These are phyloP conservation scores for Candida verbasci DNA, from an alignment of 805 yeast species.

Conservation along the genomic window DNA sequence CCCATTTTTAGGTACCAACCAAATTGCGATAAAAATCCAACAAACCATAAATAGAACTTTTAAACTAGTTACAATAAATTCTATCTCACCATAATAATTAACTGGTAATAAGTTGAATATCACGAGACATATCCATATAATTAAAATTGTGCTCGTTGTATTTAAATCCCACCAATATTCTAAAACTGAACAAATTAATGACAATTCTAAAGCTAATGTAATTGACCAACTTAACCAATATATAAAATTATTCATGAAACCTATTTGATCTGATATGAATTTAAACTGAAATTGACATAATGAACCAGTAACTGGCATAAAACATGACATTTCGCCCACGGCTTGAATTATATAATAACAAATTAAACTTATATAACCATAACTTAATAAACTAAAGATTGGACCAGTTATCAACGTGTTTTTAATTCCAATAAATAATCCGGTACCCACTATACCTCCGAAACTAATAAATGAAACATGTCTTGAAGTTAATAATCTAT, in stretches of 20 bases:
- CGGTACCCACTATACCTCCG: slow-evolving; percentile 22
- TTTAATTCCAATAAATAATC: slow-evolving; percentile 17
- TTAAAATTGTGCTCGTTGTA: slow-evolving; percentile 7
- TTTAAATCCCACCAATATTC: slow-evolving; percentile 11
- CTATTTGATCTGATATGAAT: slow-evolving; percentile 15
- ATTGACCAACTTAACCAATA: slow-evolving; percentile 24
- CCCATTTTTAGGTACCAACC: slow-evolving; percentile 32
- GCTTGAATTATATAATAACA: slow-evolving; percentile 17
- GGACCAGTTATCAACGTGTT: slow-evolving; percentile 14
- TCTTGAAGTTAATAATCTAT: slow-evolving; percentile 7
- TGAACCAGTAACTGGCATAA: slow-evolving; percentile 16
- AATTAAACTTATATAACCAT: slow-evolving; percentile 16
- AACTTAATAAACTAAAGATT: slow-evolving; percentile 14
- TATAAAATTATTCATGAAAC: slow-evolving; percentile 16
- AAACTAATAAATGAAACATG: slow-evolving; percentile 17
- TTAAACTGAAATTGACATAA: slow-evolving; percentile 16
- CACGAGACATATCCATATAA: slow-evolving; percentile 14
- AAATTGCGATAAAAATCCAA: slow-evolving; percentile 13
- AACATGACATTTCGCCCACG: slow-evolving; percentile 16
- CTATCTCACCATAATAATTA: slow-evolving; percentile 17
- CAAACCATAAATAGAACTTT: slow-evolving; percentile 15
- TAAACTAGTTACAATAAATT: slow-evolving; percentile 15
- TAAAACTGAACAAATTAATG: slow-evolving; percentile 13
- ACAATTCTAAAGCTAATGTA: slow-evolving; percentile 20
- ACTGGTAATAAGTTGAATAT: slow-evolving; percentile 18